Base-by-base conservation (phyloP, 1,139 yeast genomes). In the Eremothecium cymbalariae region DNA sequence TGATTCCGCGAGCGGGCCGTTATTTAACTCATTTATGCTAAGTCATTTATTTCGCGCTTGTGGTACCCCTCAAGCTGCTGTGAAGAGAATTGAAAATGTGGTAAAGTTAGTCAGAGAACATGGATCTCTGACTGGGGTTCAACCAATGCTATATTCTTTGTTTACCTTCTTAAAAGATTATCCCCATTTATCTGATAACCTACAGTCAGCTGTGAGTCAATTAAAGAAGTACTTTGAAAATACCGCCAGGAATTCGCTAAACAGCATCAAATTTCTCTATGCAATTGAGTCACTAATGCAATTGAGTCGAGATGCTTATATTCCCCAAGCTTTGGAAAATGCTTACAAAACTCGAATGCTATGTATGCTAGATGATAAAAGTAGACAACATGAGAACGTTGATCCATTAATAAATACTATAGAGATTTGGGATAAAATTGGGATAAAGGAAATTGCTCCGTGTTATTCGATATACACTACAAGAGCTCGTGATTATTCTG, bases 71-170 rank as follows among this genome's bases (percentile, higher is more conserved):
- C 71, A 69, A 18, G 84, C 83, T 44, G 94, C 95, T 0, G 58
- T 83, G 11, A 70, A 78, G 45, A 81, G 94, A 0, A 81, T 86
- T 4, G 85, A 81, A 45, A 96, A 86, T 52, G 93, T 96, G 0
- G 80, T 86, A 3, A 68, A 83, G 3, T 88, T 86, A 2, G 95
- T 95, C 0, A 64, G 96, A 46, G 95, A 86, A 50, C 79, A 82
- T 48, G 78, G 77, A 44, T 95, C 86, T 54, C 68, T 73, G 40
- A 63, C 69, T 8, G 83, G 94, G 13, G 63, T 86, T 25, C 80
- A 85, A 11, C 78, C 77, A 45, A 70, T 86, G n/a, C 62, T 85
- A 30, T 71, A 88, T 6, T 84, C 95, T 94, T 63, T 85, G 1
- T 77, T 77, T 50, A 72, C 77, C 42, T 82, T 82, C 44, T 66